Percentiles rank a stretch among this genome's conserved stretches.
These are phyloP conservation scores for Earliella scabrosa DNA, from an alignment of 1,284 basidiomycete genomes.

Conservation along the genomic window DNA sequence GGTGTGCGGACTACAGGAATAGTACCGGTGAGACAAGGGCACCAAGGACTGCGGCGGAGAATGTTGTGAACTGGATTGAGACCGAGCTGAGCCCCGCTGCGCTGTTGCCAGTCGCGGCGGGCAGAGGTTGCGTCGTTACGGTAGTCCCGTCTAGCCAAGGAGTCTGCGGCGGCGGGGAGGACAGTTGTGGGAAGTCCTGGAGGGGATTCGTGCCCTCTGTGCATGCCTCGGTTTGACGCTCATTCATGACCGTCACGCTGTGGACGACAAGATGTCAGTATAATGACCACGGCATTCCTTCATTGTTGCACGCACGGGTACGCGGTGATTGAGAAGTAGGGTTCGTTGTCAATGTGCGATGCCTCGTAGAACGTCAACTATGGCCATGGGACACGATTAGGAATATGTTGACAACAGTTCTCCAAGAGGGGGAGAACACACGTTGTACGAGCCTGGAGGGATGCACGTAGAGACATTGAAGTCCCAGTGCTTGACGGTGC, in stretches of 20 bases:
- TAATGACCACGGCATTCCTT: neutral
- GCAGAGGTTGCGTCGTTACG: constrained; percentile 26
- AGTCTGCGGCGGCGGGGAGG: constrained; percentile 30
- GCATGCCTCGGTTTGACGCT: constrained; percentile 36
- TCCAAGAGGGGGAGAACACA: constrained; percentile 26
- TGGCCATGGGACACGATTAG: neutral
- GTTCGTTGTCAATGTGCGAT: constrained; percentile 42
- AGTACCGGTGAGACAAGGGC: neutral
- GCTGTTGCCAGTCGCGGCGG: constrained; percentile 22
- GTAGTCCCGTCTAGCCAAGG: constrained; percentile 32
- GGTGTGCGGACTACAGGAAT: neutral
- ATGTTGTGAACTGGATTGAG: neutral
- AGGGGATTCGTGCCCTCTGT: constrained; percentile 40
- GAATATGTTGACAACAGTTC: neutral
- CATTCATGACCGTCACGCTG: constrained; percentile 44
- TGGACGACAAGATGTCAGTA: neutral
- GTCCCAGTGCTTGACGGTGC: constrained; percentile 53
- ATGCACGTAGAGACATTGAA: constrained; percentile 49
- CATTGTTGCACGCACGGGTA: constrained; percentile 34
- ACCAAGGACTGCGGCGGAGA: neutral
- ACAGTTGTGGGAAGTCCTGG: constrained; percentile 41
- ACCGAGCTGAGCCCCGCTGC: neutral
- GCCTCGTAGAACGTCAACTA: constrained; percentile 56
- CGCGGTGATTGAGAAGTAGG: constrained; percentile 49
- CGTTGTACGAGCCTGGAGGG: constrained; percentile 51